Evolutionary conservation across 345 rosid genomes (phyloP).

Genomic region (Eutrema japonicum): DNA sequence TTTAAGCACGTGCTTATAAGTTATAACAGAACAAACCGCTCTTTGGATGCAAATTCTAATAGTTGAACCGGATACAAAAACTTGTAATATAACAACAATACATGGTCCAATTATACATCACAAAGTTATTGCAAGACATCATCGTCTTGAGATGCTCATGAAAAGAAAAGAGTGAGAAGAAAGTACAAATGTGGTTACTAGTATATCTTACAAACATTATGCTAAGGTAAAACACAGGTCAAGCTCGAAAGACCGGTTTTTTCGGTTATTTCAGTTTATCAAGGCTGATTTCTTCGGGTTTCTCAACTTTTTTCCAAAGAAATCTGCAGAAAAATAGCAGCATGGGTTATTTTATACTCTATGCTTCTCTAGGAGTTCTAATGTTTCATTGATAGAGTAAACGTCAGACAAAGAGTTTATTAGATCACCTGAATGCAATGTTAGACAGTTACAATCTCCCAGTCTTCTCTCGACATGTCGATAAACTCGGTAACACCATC

Average conservation of each 20-base stretch:
- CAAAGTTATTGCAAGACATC: slow-evolving; percentile 21
- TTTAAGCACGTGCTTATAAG: slow-evolving; percentile 12
- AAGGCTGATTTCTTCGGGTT: background rate
- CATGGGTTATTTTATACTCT: background rate
- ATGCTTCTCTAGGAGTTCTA: background rate
- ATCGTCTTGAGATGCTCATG: slow-evolving; percentile 14
- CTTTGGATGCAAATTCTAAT: background rate
- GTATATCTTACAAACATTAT: slow-evolving; percentile 10
- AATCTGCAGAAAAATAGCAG: slow-evolving; percentile 32
- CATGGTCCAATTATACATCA: slow-evolving; percentile 15
- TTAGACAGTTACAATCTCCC: slow-evolving; percentile 67
- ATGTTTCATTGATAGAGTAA: background rate
- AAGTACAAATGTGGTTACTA: slow-evolving; percentile 18
- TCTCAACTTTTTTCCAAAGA: slow-evolving; percentile 6
- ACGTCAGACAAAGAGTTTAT: background rate
- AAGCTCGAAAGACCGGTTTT: background rate
- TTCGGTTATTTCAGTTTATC: background rate
- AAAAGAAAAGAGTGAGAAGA: slow-evolving; percentile 1
- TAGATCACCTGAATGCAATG: slow-evolving; percentile 27
- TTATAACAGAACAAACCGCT: slow-evolving; percentile 1
- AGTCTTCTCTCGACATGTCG: slow-evolving; percentile 82
- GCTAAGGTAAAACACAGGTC: background rate
- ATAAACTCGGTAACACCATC: slow-evolving; percentile 68
- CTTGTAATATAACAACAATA: background rate
- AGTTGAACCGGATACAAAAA: background rate